A percentile compares a stretch with the other conserved stretches of the same genome.
Evolutionary conservation across 306 rosid species (phyloP).

Genomic region (Castanospermum australe): DNA sequence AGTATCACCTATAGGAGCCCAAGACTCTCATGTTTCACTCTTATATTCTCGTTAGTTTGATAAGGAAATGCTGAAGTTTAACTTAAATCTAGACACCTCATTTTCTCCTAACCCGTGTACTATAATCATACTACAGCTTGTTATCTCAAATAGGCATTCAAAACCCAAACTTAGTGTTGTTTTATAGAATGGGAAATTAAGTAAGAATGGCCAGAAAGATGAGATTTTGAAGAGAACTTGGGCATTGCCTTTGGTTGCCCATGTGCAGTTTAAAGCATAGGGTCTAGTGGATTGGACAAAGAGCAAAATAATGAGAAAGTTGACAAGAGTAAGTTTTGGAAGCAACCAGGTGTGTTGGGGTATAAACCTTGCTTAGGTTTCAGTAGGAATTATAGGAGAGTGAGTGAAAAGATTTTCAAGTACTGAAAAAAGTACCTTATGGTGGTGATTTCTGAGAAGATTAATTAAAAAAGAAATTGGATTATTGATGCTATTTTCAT

Average conservation of each 20-base stretch:
- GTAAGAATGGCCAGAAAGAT: slow-evolving; percentile 10
- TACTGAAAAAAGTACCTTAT: no score
- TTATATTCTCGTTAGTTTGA: slow-evolving; percentile 43
- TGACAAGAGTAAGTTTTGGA: slow-evolving; percentile 48
- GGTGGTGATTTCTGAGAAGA: no score
- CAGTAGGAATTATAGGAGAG: slow-evolving; percentile 41
- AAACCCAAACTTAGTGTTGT: slow-evolving; percentile 22
- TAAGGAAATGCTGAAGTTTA: slow-evolving; percentile 42
- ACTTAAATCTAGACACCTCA: slow-evolving; percentile 27
- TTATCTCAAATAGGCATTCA: slow-evolving; percentile 29
- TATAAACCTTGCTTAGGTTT: slow-evolving; percentile 56
- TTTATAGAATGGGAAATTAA: neutral
- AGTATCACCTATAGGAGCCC: slow-evolving; percentile 34
- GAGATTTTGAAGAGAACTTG: neutral
- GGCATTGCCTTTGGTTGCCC: no score
- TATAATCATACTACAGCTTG: slow-evolving; percentile 17
- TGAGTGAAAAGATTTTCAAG: no score
- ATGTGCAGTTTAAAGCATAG: no score
- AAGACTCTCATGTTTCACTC: slow-evolving; percentile 40
- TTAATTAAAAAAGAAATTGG: slow-evolving; percentile 76
- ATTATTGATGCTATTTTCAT: slow-evolving; percentile 72
- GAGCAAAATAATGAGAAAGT: neutral
- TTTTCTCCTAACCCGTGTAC: slow-evolving; percentile 46
- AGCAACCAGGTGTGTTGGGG: slow-evolving; percentile 65
- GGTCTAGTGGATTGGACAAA: neutral